phyloP scores from a whole-genome alignment of 352 stramenopile genomes.

The Globisporangium okanoganense region DNA sequence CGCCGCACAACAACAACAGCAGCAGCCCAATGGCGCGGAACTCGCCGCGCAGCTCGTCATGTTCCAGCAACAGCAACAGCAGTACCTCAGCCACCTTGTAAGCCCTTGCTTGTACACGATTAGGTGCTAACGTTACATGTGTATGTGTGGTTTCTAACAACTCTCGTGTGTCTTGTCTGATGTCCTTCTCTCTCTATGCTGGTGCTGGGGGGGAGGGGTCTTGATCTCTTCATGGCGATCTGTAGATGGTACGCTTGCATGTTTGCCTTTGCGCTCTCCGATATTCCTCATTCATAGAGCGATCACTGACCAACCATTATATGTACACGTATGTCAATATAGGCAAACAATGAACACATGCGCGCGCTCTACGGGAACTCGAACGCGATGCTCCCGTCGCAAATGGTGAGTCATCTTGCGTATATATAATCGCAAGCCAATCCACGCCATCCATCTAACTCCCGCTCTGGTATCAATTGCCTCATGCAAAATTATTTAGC shows the following conservation, averaged over 20 bases:
- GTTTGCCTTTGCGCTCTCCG: neutral
- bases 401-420: conserved; percentile 63
- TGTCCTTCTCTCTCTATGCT: neutral
- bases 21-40: conserved; percentile 26
- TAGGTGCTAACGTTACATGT: neutral
- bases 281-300: neutral
- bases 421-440: too few relatives aligned
- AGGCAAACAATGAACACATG: conserved; percentile 81
- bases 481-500: conserved; percentile 9
- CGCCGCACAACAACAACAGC: conserved; percentile 12
- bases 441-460: neutral
- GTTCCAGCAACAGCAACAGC: conserved; percentile 58
- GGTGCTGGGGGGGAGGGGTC: too few relatives aligned
- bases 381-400: conserved; percentile 80
- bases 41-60: conserved; percentile 45
- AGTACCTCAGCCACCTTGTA: conserved; percentile 54
- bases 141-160: neutral
- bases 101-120: neutral
- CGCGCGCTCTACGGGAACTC: conserved; percentile 74
- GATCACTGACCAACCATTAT: neutral
- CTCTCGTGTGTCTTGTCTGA: neutral
- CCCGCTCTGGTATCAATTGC: neutral
- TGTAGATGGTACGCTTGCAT: conserved; percentile 8
- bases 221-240: neutral
- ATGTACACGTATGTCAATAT: conserved; percentile 15